A percentile compares a stretch with the other conserved stretches of the same genome.
Evolutionary conservation across 371 early-diverging fungal genomes (phyloP).

Genomic region (Mucor piriformis): DNA sequence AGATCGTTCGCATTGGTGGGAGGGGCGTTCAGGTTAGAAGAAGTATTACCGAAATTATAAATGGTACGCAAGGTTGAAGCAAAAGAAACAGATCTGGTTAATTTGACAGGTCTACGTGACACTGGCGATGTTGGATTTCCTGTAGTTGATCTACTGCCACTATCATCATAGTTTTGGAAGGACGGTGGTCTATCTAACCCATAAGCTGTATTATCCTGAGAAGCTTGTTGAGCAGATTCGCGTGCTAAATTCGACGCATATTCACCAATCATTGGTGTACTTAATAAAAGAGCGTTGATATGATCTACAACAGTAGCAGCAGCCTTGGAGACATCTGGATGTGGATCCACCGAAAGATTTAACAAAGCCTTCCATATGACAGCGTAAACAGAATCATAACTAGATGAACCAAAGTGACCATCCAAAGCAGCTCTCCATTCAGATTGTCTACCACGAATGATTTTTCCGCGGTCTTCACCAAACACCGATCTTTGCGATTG

Average conservation of each 20-base stretch:
- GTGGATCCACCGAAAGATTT: slow-evolving; percentile 79
- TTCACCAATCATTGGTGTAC: slow-evolving; percentile 40
- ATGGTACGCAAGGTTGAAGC: slow-evolving; percentile 54
- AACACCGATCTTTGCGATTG: slow-evolving; percentile 25
- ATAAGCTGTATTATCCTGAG: slow-evolving; percentile 6
- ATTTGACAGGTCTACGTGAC: slow-evolving; percentile 32
- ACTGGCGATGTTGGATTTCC: not conserved
- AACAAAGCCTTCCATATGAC: slow-evolving; percentile 81
- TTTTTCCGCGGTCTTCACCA: slow-evolving; percentile 24
- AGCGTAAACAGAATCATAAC: slow-evolving; percentile 61
- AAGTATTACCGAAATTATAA: slow-evolving; percentile 48
- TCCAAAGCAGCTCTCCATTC: slow-evolving; percentile 36
- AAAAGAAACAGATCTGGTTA: slow-evolving; percentile 53
- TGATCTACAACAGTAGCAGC: slow-evolving; percentile 76
- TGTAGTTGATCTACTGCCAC: not conserved
- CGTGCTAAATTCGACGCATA: slow-evolving; percentile 40
- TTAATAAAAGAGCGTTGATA: slow-evolving; percentile 60
- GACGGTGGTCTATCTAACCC: slow-evolving; percentile 1
- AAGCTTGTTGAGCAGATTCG: slow-evolving; percentile 29
- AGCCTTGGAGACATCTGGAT: slow-evolving; percentile 67
- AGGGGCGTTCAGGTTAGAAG: not conserved
- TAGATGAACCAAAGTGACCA: slow-evolving; percentile 42
- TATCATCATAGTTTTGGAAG: slow-evolving; percentile 1
- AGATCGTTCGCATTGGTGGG: not conserved
- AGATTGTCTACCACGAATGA: slow-evolving; percentile 23